Conservation (phyloP, 2,329 filamentous ascomycete genomes). For the Stylonectria norvegica region DNA sequence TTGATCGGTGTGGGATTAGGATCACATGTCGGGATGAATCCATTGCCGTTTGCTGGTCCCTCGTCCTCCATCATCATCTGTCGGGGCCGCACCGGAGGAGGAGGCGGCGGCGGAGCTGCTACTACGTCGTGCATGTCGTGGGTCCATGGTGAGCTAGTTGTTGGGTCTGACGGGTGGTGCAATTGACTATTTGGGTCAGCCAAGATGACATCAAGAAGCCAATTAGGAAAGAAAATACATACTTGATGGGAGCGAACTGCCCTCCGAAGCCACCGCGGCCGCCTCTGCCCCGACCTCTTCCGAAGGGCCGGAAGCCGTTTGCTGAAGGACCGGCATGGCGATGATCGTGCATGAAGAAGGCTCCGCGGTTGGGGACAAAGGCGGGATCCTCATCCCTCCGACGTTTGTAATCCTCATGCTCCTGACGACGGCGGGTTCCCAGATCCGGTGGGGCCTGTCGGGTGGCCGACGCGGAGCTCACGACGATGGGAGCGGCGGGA, state of each 20-base stretch:
- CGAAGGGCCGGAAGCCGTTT: conserved; percentile 73
- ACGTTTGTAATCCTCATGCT: conserved; percentile 88
- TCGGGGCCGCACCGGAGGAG: conserved; percentile 38
- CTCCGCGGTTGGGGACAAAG: conserved; percentile 89
- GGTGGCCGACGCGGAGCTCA: conserved; percentile 50
- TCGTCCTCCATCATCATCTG: conserved; percentile 44
- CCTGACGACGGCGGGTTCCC: conserved; percentile 70
- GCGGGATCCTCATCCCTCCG: conserved; percentile 85
- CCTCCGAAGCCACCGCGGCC: conserved; percentile 58
- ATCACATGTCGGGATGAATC: conserved; percentile 53
- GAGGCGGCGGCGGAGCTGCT: conserved; percentile 45
- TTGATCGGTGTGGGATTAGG: conserved; percentile 65
- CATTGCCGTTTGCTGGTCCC: conserved; percentile 52
- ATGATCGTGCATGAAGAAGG: conserved; percentile 97
- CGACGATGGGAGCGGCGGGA: conserved; percentile 48
- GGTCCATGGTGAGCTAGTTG: conserved; percentile 75
- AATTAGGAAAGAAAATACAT: conserved; percentile 39
- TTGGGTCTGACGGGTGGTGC: conserved; percentile 53
- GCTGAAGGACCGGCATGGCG: conserved; percentile 71
- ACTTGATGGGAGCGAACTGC: conserved; percentile 61
- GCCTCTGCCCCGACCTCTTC: conserved; percentile 62
- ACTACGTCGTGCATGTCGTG: conserved; percentile 88
- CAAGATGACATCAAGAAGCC: too few relatives aligned
- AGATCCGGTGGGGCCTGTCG: conserved; percentile 52
- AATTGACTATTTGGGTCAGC: conserved; percentile 33